Evolutionary conservation across 1,284 basidiomycete species (phyloP).

Genomic region (Ustilago lituana): DNA sequence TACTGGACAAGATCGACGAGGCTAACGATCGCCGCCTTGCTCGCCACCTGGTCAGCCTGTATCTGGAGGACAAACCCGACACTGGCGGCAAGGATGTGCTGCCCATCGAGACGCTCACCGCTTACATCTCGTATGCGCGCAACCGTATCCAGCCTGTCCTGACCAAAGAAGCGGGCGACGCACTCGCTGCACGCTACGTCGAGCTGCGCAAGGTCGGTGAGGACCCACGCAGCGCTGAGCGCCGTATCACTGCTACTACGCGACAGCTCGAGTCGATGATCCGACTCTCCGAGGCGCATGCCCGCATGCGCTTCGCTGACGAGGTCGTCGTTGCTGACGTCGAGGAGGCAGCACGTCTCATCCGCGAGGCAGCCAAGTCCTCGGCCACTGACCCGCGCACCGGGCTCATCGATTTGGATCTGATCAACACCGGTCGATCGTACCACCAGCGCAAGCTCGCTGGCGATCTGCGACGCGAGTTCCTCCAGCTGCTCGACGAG

Average conservation of each 20-base stretch:
- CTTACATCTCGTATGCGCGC: constrained; percentile 93
- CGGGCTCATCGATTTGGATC: constrained; percentile 93
- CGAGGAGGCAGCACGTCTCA: constrained; percentile 86
- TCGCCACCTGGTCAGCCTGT: constrained; percentile 90
- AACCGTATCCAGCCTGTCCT: constrained; percentile 89
- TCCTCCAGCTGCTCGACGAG: constrained; percentile 57
- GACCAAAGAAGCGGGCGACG: constrained; percentile 83
- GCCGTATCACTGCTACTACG: constrained; percentile 96
- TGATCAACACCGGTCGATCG: constrained; percentile 93
- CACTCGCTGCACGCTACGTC: constrained; percentile 89
- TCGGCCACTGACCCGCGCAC: constrained; percentile 81
- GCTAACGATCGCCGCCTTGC: constrained; percentile 86
- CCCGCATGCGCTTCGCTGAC: constrained; percentile 89
- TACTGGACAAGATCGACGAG: constrained; percentile 90
- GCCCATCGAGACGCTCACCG: constrained; percentile 85
- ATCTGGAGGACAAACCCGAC: constrained; percentile 87
- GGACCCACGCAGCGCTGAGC: constrained; percentile 80
- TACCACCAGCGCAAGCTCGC: constrained; percentile 75
- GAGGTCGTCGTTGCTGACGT: constrained; percentile 88
- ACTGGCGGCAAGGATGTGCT: constrained; percentile 79
- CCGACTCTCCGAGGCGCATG: constrained; percentile 94
- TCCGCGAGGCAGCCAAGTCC: constrained; percentile 93
- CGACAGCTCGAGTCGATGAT: constrained; percentile 98
- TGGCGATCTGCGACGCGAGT: constrained; percentile 61
- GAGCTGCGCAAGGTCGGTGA: constrained; percentile 88